Base-by-base conservation (phyloP, 2,329 filamentous ascomycete species). In the Coniochaeta pulveracea region DNA sequence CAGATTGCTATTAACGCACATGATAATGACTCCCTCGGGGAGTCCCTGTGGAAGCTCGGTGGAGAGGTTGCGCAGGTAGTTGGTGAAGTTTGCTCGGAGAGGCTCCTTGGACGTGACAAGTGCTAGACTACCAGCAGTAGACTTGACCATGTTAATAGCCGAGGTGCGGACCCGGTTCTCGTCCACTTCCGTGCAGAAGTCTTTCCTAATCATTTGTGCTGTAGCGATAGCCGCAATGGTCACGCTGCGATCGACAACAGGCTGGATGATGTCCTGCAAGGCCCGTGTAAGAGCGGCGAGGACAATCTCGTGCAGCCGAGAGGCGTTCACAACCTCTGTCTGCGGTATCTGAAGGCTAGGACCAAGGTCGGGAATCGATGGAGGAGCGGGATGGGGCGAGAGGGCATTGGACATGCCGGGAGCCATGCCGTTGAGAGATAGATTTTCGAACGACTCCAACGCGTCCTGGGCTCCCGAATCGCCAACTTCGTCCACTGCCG, bases 31-130 rank as follows among this genome's bases (percentile, higher is more conserved):
- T 6, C 91, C 91, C 58, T 98, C 91, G 0, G 91, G 85, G 40
- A 98, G 70, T 11, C 84, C 83, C 34, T 85, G 81, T 34, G 85
- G 77, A 23, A 93, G 70, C 23, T 79, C 75, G 31, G 59, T 63
- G 3, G 75, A 69, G n/a, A 78, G 55, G 31, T 67, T 68, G 34
- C 91, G 81, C 55, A 98, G 86, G 51, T 96, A 93, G 58, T 96
- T 98, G 34, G 83, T 93, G 57, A 98, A 93, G 59, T 93, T 96
- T 55, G 93, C 91, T 39, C 91, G 78, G 11, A 98, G 67, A 11
- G 91, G 91, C 55, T 98, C 91, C 57, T 96, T 98, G 52, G 88
- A 96, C 4, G 91, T 98, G n/a, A 98, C 91, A 19, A 95, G 70
- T 10, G 91, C 91, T 35, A 98, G 69, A 49, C 86, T 94, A 24